Conservation (phyloP, 140 eudicot genomes). For the Ambrosia hybrid region DNA sequence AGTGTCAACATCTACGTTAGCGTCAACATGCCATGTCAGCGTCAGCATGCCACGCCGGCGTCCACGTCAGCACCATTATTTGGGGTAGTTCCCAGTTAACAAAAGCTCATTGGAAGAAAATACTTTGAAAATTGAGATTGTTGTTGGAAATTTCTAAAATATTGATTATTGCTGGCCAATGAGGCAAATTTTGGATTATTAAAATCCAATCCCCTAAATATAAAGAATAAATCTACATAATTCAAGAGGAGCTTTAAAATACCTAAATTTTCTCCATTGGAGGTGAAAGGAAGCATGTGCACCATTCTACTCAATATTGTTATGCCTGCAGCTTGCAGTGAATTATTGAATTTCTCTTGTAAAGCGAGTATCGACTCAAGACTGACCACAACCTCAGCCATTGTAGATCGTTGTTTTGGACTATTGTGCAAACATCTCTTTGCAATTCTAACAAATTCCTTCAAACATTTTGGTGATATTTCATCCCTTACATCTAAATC, state of each 20-base stretch:
- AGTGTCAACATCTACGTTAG: too few species aligned
- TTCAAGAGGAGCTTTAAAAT: background rate
- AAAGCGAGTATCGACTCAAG: conserved; percentile 17
- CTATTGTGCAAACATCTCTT: too few species aligned
- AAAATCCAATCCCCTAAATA: background rate
- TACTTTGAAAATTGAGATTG: too few species aligned
- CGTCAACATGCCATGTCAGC: too few species aligned
- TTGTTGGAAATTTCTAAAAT: too few species aligned
- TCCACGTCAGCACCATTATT: too few species aligned
- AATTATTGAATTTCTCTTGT: conserved; percentile 22
- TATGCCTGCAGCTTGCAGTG: background rate
- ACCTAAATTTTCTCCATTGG: conserved; percentile 13
- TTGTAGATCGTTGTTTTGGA: conserved; percentile 2
- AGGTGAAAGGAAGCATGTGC: conserved; percentile 3
- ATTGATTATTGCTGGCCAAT: too few species aligned
- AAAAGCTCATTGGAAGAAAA: too few species aligned
- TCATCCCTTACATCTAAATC: conserved; percentile 23
- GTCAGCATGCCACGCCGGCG: too few species aligned
- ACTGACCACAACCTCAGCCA: conserved; percentile 24
- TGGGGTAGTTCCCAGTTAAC: too few species aligned
- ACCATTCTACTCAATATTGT: conserved; percentile 12
- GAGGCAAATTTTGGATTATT: too few species aligned
- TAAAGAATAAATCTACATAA: background rate
- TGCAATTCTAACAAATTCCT: background rate
- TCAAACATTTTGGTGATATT: conserved; percentile 20